Conservation (phyloP, 805 yeast genomes). For the Pichia pseudocactophila region DNA sequence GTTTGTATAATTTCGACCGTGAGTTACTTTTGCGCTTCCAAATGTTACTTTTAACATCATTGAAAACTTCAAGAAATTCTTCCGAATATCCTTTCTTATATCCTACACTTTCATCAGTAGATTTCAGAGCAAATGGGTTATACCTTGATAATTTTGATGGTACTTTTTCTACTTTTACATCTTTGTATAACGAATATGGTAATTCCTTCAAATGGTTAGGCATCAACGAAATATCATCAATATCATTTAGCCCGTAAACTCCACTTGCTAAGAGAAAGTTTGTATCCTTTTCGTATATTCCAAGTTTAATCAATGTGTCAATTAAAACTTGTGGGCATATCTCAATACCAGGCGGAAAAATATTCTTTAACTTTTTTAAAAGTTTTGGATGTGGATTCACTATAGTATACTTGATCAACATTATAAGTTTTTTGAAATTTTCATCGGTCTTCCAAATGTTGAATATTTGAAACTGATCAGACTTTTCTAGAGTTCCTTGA, state of each 20-base stretch:
- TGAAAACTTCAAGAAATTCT: slow-evolving; percentile 1
- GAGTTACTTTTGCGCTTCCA: slow-evolving; percentile 1
- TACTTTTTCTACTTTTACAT: not conserved
- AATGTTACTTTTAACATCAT: slow-evolving; percentile 1
- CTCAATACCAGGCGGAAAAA: slow-evolving; percentile 7
- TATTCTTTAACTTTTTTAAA: slow-evolving; percentile 9
- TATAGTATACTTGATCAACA: slow-evolving; percentile 23
- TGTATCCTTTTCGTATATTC: slow-evolving; percentile 13
- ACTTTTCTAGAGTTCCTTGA: slow-evolving; percentile 12
- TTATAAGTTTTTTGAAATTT: slow-evolving; percentile 17
- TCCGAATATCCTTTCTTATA: slow-evolving; percentile 4
- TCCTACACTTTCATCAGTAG: not conserved
- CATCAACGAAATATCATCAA: slow-evolving; percentile 2
- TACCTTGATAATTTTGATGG: slow-evolving; percentile 5
- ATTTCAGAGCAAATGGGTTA: slow-evolving; percentile 1
- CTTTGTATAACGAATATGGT: slow-evolving; percentile 6
- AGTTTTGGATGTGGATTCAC: slow-evolving; percentile 26
- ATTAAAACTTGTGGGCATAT: slow-evolving; percentile 12
- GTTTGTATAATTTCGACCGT: slow-evolving; percentile 11
- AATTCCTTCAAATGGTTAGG: slow-evolving; percentile 3
- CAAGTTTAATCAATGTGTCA: slow-evolving; percentile 12
- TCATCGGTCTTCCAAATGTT: slow-evolving; percentile 12
- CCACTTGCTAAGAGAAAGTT: slow-evolving; percentile 24
- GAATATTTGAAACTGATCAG: slow-evolving; percentile 12
- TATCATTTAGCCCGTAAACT: slow-evolving; percentile 15